phyloP scores from a whole-genome alignment of 2,329 filamentous ascomycete genomes.

The Colletotrichum sp. region DNA sequence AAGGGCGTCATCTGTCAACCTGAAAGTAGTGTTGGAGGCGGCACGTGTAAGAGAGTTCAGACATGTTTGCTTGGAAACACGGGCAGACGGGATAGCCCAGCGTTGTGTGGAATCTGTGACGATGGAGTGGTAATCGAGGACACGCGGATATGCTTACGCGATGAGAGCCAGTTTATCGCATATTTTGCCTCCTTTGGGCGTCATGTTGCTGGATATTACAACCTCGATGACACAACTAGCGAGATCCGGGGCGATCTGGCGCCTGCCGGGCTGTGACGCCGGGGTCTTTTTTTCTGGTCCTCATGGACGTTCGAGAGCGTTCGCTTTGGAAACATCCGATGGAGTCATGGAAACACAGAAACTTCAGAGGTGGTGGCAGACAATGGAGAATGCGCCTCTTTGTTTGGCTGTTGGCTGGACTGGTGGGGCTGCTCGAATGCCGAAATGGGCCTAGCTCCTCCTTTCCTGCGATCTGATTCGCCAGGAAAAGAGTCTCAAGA shows the following conservation, averaged over 20 bases:
- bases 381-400: not conserved
- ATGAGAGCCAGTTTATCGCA: not conserved
- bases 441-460: not conserved
- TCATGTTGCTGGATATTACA: not conserved
- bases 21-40: not conserved
- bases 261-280: not conserved
- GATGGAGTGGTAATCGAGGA: not conserved
- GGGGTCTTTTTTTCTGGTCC: not conserved
- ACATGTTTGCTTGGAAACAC: not conserved
- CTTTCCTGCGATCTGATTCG: fast-evolving
- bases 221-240: not conserved
- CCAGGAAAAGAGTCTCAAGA: not conserved
- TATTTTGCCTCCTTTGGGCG: not conserved
- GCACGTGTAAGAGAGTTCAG: not conserved
- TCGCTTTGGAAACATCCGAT: not conserved
- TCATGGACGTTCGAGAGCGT: not conserved
- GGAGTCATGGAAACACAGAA: not conserved
- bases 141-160: not conserved
- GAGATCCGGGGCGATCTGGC: not conserved
- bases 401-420: not conserved
- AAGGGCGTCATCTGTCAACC: not conserved
- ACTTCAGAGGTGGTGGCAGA: not conserved
- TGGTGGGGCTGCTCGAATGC: not conserved
- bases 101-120: not conserved
- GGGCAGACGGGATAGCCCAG: not conserved